These are phyloP conservation scores for Rosa multiflora DNA, from an alignment of 306 rosid genomes.

Conservation along the genomic window DNA sequence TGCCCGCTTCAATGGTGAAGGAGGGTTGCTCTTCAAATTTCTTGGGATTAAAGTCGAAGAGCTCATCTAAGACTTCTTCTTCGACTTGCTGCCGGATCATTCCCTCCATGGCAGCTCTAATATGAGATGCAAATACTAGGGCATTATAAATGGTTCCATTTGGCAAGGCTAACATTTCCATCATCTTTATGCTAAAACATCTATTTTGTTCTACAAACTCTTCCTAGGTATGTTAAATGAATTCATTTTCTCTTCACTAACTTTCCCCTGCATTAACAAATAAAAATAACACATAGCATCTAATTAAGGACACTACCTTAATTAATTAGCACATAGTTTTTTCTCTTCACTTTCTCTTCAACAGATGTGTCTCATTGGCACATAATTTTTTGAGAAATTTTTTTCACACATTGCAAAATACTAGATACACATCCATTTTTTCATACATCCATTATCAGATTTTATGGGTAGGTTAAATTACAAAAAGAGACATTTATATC, in stretches of 20 bases:
- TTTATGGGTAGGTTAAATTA: no score
- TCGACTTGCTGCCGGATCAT: slow-evolving; percentile 8
- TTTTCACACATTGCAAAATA: no score
- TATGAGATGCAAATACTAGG: background rate
- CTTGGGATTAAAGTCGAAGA: background rate
- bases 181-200: slow-evolving; percentile 4
- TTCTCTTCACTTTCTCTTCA: no score
- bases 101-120: slow-evolving; percentile 13
- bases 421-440: no score
- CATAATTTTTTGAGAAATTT: no score
- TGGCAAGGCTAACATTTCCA: background rate
- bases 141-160: no score
- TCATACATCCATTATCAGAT: no score
- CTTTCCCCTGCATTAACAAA: background rate
- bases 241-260: slow-evolving; percentile 8
- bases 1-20: background rate
- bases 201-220: slow-evolving; percentile 15
- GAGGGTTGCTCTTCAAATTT: background rate
- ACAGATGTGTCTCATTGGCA: no score
- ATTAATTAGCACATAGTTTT: background rate
- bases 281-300: background rate
- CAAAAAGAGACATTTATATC: no score
- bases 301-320: background rate
- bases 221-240: background rate
- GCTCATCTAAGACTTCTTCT: slow-evolving; percentile 5